A percentile compares a stretch with the other conserved stretches of the same genome.
Evolutionary conservation across 148 eudicot species (phyloP).

Genomic region (Heliosperma pusillum): DNA sequence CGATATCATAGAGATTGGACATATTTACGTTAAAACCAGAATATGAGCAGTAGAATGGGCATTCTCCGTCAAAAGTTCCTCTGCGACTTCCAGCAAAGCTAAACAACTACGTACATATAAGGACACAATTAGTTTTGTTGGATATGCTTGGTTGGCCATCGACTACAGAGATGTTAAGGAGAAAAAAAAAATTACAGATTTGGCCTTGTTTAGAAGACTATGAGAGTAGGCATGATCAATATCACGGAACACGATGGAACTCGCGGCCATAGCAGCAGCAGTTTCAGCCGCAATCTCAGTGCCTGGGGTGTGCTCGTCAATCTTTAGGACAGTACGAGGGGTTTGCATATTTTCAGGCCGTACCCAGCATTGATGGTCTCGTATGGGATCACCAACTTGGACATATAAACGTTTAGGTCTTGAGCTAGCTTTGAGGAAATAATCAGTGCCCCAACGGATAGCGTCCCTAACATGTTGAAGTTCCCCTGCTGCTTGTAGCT

Average conservation of each 20-base stretch:
- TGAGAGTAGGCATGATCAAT: conserved; percentile 46
- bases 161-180: not conserved
- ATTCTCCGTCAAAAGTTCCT: conserved; percentile 77
- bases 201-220: conserved; percentile 54
- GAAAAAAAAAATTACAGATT: conserved; percentile 31
- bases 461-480: conserved; percentile 44
- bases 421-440: conserved; percentile 58
- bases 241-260: conserved; percentile 57
- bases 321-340: conserved; percentile 49
- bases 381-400: conserved; percentile 69
- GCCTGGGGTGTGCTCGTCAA: conserved; percentile 58
- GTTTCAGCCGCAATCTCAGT: conserved; percentile 97
- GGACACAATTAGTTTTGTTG: not conserved
- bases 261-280: conserved; percentile 75
- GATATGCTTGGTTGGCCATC: not conserved
- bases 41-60: conserved; percentile 89
- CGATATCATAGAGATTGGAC: too few relatives aligned
- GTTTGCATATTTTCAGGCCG: conserved; percentile 80
- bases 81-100: conserved; percentile 46
- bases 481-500: conserved; percentile 57
- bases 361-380: conserved; percentile 77
- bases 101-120: conserved; percentile 47
- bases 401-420: conserved; percentile 50
- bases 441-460: conserved; percentile 82
- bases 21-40: conserved; percentile 63